phyloP scores from a whole-genome alignment of 1,284 basidiomycete genomes.

The Apiotrichum akiyoshidainum region DNA sequence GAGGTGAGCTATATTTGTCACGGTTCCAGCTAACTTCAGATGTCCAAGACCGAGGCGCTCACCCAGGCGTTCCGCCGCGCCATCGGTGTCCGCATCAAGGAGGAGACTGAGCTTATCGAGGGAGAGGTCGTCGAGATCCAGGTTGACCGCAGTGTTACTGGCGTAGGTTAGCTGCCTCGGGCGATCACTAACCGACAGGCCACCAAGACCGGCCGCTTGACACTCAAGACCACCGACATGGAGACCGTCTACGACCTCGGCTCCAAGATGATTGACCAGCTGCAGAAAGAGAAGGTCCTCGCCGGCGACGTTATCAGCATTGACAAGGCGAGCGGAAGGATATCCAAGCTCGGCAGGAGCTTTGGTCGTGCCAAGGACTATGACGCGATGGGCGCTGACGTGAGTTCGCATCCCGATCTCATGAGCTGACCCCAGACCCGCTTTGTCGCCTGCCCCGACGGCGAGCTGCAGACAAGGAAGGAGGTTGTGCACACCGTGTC shows the following conservation, averaged over 20 bases:
- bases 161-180: slow-evolving; percentile 59
- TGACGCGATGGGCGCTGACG: slow-evolving; percentile 97
- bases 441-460: slow-evolving; percentile 96
- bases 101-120: slow-evolving; percentile 95
- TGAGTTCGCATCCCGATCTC: slow-evolving; percentile 53
- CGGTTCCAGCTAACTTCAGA: slow-evolving; percentile 48
- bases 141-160: slow-evolving; percentile 93
- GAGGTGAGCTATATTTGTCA: slow-evolving; percentile 51
- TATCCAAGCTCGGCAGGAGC: slow-evolving; percentile 91
- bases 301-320: slow-evolving; percentile 95
- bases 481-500: slow-evolving; percentile 97
- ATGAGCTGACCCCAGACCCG: slow-evolving; percentile 65
- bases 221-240: slow-evolving; percentile 99
- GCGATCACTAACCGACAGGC: slow-evolving; percentile 58
- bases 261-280: slow-evolving; percentile 97
- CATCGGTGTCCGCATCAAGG: slow-evolving; percentile 95
- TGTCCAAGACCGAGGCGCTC: slow-evolving; percentile 97
- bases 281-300: slow-evolving; percentile 94
- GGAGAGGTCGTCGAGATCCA: slow-evolving; percentile 99
- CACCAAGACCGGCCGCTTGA: slow-evolving; percentile 95
- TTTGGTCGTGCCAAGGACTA: slow-evolving; percentile 96
- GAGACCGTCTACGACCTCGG: slow-evolving; percentile 99
- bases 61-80: slow-evolving; percentile 93
- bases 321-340: slow-evolving; percentile 96
- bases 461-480: slow-evolving; percentile 94